Conservation (phyloP, 345 rosid genomes). For the Physaria fendleri region DNA sequence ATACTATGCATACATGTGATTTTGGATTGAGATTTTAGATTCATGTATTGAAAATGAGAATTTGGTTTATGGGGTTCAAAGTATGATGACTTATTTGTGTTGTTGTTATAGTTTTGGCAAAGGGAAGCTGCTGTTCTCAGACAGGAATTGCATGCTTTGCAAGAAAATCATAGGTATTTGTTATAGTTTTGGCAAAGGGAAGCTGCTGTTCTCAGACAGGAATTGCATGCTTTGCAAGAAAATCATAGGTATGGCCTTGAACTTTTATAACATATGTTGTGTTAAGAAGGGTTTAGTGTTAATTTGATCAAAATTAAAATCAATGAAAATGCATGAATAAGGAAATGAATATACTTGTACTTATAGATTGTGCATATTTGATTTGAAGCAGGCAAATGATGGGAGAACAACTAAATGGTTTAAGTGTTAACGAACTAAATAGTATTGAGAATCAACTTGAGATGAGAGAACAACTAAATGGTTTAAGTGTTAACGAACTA, state of each 20-base stretch:
- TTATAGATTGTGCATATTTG: constrained; percentile 4
- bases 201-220: constrained; percentile 52
- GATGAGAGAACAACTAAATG: constrained; percentile 62
- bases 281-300: background rate
- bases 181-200: constrained; percentile 66
- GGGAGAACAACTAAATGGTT: constrained; percentile 71
- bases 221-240: constrained; percentile 58
- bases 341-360: background rate
- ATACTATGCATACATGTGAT: background rate
- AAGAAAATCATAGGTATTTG: constrained; percentile 51
- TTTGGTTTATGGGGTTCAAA: background rate
- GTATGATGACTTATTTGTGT: constrained; percentile 3
- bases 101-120: constrained; percentile 53
- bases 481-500: constrained; percentile 47
- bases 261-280: background rate
- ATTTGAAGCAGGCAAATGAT: constrained; percentile 45
- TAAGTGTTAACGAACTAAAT: constrained; percentile 47
- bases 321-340: background rate
- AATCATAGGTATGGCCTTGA: constrained; percentile 41
- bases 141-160: constrained; percentile 57
- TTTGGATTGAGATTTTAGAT: background rate
- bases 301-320: background rate
- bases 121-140: constrained; percentile 52
- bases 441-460: constrained; percentile 58
- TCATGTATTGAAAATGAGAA: background rate